These are phyloP conservation scores for Vaccinium darrowii DNA, from an alignment of 148 eudicot genomes.

Conservation along the genomic window DNA sequence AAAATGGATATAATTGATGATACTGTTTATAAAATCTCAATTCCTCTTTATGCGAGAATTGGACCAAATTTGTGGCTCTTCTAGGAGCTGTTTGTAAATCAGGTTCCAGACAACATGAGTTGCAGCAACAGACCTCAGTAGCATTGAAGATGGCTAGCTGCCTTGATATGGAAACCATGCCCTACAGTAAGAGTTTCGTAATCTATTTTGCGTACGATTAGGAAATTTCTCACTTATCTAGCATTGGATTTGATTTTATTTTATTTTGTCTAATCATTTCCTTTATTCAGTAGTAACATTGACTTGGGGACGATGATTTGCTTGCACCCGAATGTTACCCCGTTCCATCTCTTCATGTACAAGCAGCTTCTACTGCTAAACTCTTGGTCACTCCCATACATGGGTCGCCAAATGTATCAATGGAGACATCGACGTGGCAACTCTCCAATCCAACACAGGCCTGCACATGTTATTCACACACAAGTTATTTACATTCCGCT, in stretches of 20 bases:
- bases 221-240: neutral
- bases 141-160: no score
- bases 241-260: neutral
- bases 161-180: no score
- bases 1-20: no score
- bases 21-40: neutral
- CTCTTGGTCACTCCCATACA: constrained; percentile 60
- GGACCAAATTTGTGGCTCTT: no score
- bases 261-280: neutral
- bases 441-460: constrained; percentile 66
- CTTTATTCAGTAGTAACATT: constrained; percentile 9
- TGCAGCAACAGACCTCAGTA: no score
- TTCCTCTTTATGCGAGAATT: neutral
- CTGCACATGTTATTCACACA: constrained; percentile 28
- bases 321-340: constrained; percentile 7
- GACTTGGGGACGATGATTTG: constrained; percentile 17
- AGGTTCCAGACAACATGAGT: no score
- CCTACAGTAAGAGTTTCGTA: no score
- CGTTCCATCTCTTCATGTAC: constrained; percentile 30
- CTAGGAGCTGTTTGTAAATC: no score
- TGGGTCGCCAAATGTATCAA: constrained; percentile 60
- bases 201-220: no score
- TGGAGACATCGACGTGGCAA: constrained; percentile 59
- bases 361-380: constrained; percentile 74
- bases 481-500: neutral